Conservation (phyloP, 2,329 filamentous ascomycete genomes). For the Aspergillus hiratsukae region DNA sequence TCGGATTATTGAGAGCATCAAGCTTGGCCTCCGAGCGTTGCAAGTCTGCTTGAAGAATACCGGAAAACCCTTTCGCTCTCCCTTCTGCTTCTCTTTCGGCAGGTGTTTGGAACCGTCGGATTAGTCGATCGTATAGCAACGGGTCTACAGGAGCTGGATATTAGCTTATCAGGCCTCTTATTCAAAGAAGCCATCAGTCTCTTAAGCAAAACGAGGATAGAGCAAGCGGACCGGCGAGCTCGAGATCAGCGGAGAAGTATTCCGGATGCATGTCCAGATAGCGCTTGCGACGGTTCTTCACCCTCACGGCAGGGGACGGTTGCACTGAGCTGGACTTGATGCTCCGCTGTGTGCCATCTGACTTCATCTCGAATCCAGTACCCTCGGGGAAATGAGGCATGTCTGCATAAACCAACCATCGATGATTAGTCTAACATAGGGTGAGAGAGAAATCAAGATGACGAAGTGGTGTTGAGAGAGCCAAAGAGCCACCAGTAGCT, state of each 20-base stretch:
- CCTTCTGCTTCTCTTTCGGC: slow-evolving; percentile 71
- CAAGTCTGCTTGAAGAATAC: slow-evolving; percentile 72
- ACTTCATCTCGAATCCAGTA: slow-evolving; percentile 19
- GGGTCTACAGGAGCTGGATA: slow-evolving; percentile 53
- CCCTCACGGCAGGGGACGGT: slow-evolving; percentile 43
- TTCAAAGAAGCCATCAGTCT: slow-evolving; percentile 13
- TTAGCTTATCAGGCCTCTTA: slow-evolving; percentile 23
- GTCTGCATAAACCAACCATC: neutral
- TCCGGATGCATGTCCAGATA: slow-evolving; percentile 68
- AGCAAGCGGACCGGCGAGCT: slow-evolving; percentile 54
- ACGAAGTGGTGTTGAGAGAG: slow-evolving; percentile 11
- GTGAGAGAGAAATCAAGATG: slow-evolving; percentile 6
- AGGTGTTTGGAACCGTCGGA: slow-evolving; percentile 70
- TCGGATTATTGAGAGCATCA: slow-evolving; percentile 54
- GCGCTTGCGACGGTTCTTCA: slow-evolving; percentile 72
- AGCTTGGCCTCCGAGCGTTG: slow-evolving; percentile 72
- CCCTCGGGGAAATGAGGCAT: slow-evolving; percentile 38
- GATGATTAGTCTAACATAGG: neutral
- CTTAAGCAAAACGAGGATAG: slow-evolving; percentile 20
- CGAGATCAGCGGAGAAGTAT: slow-evolving; percentile 64
- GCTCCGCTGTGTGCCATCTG: slow-evolving; percentile 5
- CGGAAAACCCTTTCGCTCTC: slow-evolving; percentile 70
- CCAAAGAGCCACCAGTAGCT: slow-evolving; percentile 1
- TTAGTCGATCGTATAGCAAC: slow-evolving; percentile 73
- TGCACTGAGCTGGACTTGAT: slow-evolving; percentile 20